These are phyloP conservation scores for Clitoria ternatea DNA, from an alignment of 306 rosid genomes.

Conservation along the genomic window DNA sequence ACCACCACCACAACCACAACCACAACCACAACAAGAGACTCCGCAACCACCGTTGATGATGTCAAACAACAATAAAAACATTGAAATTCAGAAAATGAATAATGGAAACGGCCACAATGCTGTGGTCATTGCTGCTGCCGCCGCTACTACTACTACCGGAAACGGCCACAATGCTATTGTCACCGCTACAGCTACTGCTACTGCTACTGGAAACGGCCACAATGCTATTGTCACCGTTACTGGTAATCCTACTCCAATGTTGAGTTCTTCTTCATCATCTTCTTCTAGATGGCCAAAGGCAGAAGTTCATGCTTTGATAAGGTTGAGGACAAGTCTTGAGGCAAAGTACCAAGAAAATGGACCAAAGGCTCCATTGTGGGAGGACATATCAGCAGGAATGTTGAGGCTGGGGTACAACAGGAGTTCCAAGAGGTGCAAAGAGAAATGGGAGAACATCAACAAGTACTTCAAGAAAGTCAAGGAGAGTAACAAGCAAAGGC, in stretches of 20 bases:
- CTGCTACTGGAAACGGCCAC: not conserved
- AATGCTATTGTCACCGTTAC: not conserved
- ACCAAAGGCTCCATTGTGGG: slow-evolving; percentile 89
- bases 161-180: not conserved
- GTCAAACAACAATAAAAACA: not conserved
- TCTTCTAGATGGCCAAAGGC: slow-evolving; percentile 54
- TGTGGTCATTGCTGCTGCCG: not conserved
- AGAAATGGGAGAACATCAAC: slow-evolving; percentile 98
- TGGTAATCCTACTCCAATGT: not conserved
- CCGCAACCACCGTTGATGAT: not conserved
- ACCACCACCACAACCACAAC: not conserved
- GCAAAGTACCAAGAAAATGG: slow-evolving; percentile 65
- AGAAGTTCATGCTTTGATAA: slow-evolving; percentile 69
- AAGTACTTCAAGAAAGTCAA: slow-evolving; percentile 90
- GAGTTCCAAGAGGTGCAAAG: slow-evolving; percentile 86
- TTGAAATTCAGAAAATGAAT: slow-evolving; percentile 19
- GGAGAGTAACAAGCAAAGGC: slow-evolving; percentile 60
- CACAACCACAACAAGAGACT: not conserved
- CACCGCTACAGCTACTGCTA: not conserved
- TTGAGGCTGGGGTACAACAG: slow-evolving; percentile 59
- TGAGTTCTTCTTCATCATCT: not conserved
- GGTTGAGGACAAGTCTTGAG: slow-evolving; percentile 55
- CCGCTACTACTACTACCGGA: not conserved
- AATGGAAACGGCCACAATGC: slow-evolving; percentile 16
- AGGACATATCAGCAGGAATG: slow-evolving; percentile 84